Evolutionary conservation across 2,329 filamentous ascomycete genomes (phyloP).

Genomic region (Didymella lethalis): DNA sequence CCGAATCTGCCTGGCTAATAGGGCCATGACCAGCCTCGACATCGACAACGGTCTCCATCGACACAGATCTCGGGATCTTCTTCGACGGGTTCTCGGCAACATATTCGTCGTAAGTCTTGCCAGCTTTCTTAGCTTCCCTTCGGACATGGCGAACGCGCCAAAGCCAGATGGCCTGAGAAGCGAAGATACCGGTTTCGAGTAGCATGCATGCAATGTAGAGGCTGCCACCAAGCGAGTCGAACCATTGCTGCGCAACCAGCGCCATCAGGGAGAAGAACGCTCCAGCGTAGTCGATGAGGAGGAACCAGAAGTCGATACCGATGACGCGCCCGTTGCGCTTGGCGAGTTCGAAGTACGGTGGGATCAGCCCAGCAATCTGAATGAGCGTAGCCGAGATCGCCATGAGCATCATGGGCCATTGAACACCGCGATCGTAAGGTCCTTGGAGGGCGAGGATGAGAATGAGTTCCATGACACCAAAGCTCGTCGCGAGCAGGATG

Average conservation of each 20-base stretch:
- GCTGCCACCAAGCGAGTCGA: constrained; percentile 67
- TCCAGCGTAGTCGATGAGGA: constrained; percentile 67
- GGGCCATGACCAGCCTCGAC: constrained; percentile 32
- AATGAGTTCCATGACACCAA: constrained; percentile 63
- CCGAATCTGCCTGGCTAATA: background rate
- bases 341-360: constrained; percentile 69
- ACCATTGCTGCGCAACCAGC: constrained; percentile 67
- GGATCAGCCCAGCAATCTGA: constrained; percentile 64
- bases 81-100: constrained; percentile 35
- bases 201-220: constrained; percentile 66
- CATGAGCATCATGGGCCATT: constrained; percentile 63
- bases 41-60: constrained; percentile 38
- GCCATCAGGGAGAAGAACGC: constrained; percentile 71
- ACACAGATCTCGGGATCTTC: constrained; percentile 32
- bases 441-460: constrained; percentile 66
- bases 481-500: constrained; percentile 52
- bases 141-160: constrained; percentile 63
- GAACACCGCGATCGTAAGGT: constrained; percentile 62
- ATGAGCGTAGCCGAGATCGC: constrained; percentile 67
- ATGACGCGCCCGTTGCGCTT: constrained; percentile 68
- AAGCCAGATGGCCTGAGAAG: constrained; percentile 67
- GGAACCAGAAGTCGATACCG: constrained; percentile 66
- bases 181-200: constrained; percentile 68
- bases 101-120: constrained; percentile 65
- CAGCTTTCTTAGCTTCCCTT: constrained; percentile 59